These are phyloP conservation scores for Didymella sp. DNA, from an alignment of 2,329 filamentous ascomycete genomes.

Conservation along the genomic window DNA sequence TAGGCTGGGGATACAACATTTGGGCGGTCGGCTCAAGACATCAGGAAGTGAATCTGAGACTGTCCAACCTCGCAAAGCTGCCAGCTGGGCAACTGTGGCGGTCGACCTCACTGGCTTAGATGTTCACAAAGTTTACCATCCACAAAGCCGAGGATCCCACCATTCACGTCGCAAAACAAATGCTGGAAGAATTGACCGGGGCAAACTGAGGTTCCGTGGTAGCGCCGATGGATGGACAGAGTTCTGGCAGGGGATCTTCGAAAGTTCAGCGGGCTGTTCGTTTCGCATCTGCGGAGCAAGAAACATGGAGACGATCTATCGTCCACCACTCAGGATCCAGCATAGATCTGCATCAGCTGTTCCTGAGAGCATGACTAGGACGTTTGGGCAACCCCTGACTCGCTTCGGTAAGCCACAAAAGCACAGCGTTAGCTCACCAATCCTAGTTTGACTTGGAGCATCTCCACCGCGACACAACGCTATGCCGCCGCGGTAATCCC, in stretches of 20 bases:
- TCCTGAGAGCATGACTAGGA: constrained; percentile 25
- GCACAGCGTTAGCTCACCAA: constrained; percentile 27
- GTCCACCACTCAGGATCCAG: constrained; percentile 28
- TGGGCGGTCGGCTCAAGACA: constrained; percentile 2
- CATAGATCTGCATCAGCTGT: constrained; percentile 30
- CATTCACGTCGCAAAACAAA: constrained; percentile 7
- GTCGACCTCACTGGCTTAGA: neutral
- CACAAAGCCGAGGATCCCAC: constrained; percentile 6
- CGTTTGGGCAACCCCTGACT: constrained; percentile 32
- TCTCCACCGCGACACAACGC: constrained; percentile 35
- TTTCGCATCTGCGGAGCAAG: constrained; percentile 31
- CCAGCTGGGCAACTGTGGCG: constrained; percentile 14
- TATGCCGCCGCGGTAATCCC: constrained; percentile 27
- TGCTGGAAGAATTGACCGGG: neutral
- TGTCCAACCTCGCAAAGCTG: neutral
- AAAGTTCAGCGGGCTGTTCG: constrained; percentile 20
- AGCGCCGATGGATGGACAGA: constrained; percentile 4
- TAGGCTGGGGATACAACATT: constrained; percentile 5
- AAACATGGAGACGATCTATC: constrained; percentile 24
- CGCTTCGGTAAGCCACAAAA: constrained; percentile 35
- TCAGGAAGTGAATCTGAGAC: constrained; percentile 5
- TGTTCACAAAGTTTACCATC: neutral
- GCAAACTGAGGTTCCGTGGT: constrained; percentile 5
- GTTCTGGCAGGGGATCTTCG: constrained; percentile 7
- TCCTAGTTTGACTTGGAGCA: constrained; percentile 24